Percentiles rank a stretch among this genome's conserved stretches.
phyloP scores from a whole-genome alignment of 2,329 filamentous ascomycete species.

The Hymenotorrendiella dingleyae region DNA sequence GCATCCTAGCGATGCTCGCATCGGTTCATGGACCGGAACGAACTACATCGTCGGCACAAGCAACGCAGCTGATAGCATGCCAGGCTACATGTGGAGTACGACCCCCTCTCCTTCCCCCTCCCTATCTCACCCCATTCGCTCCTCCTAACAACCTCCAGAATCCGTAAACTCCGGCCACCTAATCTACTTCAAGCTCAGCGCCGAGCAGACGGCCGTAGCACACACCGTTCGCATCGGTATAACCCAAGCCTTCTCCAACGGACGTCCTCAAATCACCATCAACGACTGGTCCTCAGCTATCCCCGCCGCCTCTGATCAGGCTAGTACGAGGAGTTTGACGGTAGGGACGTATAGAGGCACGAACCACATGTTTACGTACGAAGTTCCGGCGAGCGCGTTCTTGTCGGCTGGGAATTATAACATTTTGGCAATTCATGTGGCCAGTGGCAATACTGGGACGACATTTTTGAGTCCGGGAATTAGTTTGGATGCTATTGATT shows the following conservation, averaged over 20 bases:
- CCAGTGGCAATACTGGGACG: slow-evolving; percentile 52
- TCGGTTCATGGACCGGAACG: slow-evolving; percentile 6
- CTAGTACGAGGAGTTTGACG: slow-evolving; percentile 59
- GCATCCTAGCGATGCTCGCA: slow-evolving; percentile 24
- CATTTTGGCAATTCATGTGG: slow-evolving; percentile 39
- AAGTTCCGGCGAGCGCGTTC: slow-evolving; percentile 9
- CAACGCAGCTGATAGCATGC: slow-evolving; percentile 32
- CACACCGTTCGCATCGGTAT: slow-evolving; percentile 57
- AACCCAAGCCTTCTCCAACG: slow-evolving; percentile 55
- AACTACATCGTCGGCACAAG: slow-evolving; percentile 30
- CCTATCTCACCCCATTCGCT: too few species aligned
- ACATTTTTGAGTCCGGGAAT: slow-evolving; percentile 46
- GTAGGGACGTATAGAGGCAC: slow-evolving; percentile 57
- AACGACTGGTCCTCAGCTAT: slow-evolving; percentile 46
- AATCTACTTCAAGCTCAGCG: slow-evolving; percentile 38
- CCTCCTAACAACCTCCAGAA: too few species aligned
- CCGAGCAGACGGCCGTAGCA: slow-evolving; percentile 37
- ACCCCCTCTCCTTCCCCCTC: too few species aligned
- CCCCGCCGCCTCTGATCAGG: slow-evolving; percentile 52
- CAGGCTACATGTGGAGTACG: slow-evolving; percentile 39
- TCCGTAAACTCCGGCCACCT: slow-evolving; percentile 37
- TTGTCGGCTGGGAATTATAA: slow-evolving; percentile 9
- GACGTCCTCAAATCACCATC: slow-evolving; percentile 49
- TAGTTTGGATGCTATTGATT: slow-evolving; percentile 13
- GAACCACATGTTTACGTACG: slow-evolving; percentile 8